Evolutionary conservation across 2,329 filamentous ascomycete species (phyloP).

Genomic region (Myriosclerotinia curreyana): DNA sequence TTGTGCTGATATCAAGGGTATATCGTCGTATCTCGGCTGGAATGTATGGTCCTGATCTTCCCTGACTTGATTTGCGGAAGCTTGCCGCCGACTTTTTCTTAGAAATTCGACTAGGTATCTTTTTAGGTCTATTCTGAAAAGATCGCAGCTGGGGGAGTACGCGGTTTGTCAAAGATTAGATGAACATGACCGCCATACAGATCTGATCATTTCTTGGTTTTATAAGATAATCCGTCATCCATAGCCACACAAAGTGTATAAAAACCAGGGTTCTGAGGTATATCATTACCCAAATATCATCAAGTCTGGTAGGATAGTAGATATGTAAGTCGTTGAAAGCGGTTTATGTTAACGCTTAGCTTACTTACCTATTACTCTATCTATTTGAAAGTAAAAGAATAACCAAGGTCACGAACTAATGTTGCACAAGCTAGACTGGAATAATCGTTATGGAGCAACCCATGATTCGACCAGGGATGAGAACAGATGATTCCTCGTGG

Average conservation of each 20-base stretch:
- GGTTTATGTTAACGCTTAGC: neutral
- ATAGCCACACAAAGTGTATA: neutral
- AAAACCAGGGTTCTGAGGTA: neutral
- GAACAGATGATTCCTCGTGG: conserved; percentile 21
- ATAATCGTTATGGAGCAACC: conserved; percentile 5
- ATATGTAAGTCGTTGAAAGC: conserved; percentile 14
- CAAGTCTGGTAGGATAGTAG: conserved; percentile 19
- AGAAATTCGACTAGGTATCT: neutral
- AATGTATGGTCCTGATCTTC: conserved; percentile 15
- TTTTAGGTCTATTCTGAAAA: neutral
- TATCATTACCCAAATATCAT: conserved; percentile 7
- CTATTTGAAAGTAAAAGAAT: neutral
- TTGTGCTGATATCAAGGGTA: neutral
- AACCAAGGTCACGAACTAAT: neutral
- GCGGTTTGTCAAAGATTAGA: neutral
- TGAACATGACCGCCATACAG: neutral
- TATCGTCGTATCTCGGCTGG: conserved; percentile 1
- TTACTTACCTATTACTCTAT: neutral
- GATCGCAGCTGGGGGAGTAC: neutral
- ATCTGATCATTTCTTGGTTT: conserved; percentile 11
- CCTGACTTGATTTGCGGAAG: conserved; percentile 14
- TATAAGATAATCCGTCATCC: conserved; percentile 1
- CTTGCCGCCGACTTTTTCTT: conserved; percentile 7
- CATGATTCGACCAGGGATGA: conserved; percentile 17
- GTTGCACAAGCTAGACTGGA: conserved; percentile 16